Base-by-base conservation (phyloP, 2,329 filamentous ascomycete species). In the Neofusicoccum parvum region DNA sequence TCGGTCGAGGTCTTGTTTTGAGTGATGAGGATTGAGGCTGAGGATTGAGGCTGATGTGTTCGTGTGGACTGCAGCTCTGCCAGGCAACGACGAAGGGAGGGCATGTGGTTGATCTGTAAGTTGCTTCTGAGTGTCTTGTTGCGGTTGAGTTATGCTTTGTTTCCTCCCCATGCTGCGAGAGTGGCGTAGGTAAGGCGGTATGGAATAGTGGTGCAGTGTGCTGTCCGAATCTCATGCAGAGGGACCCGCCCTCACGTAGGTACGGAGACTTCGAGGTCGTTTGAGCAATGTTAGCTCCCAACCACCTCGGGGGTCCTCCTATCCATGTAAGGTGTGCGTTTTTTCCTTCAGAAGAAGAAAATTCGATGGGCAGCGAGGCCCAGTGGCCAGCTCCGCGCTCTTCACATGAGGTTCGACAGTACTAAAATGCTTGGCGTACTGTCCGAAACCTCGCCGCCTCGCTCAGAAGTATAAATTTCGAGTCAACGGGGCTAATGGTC, bases 31-130 rank as follows among this genome's bases (percentile, higher is more conserved):
- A 56, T 23, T 32, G 17, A 6, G 32, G 34, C 65, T 66, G 48
- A 70, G 6, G 48, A 56, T 23, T 32, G 17, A 6, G 32, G 34
- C 65, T 66, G 48, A 70, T 67, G 48, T n/a, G 9, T 12, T 15
- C 5, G 62, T 34, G 65, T 17, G 50, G 4, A 32, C 1, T 34
- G 14, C 43, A 85, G 83, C 76, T 86, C 12, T 81, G 80, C 66
- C 85, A 87, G 74, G 56, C 64, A 20, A 77, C 75, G 60, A 75
- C 78, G 59, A 74, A 81, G 9, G 76, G 78, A 1, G 83, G 82
- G 10, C 81, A 86, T 73, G 69, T 80, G 12, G 81, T 88, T 49
- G 87, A 89, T 74, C 75, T 88, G 85, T 87, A 80, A 70, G 83
- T 77, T 10, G 23, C 17, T 20, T 20, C 51, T 32, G 14, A 39